Evolutionary conservation across 73 alveolate species (phyloP).

Genomic region (Blepharisma stoltei): DNA sequence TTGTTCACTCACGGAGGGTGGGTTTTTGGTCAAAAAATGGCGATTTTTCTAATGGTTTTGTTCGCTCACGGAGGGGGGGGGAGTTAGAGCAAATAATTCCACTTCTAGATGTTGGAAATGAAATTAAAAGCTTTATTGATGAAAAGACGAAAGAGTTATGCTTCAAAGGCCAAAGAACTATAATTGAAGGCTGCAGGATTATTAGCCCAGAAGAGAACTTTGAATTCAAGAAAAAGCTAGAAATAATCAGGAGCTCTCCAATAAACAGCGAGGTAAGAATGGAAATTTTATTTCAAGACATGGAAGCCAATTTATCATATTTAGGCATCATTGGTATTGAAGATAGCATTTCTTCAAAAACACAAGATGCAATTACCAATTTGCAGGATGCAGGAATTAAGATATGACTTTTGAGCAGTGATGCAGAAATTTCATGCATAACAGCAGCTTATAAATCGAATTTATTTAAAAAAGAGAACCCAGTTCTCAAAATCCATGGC

Average conservation of each 20-base stretch:
- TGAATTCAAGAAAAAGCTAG: background rate
- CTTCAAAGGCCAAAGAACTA: background rate
- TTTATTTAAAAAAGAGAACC: background rate
- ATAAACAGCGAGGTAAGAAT: background rate
- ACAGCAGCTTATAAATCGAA: background rate
- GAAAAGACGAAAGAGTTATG: background rate
- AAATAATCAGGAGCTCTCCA: background rate
- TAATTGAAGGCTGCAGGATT: background rate
- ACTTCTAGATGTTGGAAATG: background rate
- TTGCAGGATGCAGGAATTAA: conserved; percentile 16
- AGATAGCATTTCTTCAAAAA: background rate
- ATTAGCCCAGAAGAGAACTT: background rate
- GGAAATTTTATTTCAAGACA: background rate
- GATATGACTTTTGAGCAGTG: conserved; percentile 14
- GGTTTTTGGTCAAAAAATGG: no score
- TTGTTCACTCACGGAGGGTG: no score
- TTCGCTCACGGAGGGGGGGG: no score
- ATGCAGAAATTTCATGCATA: background rate
- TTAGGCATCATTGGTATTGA: conserved; percentile 14
- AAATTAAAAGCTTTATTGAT: background rate
- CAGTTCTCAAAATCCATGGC: background rate
- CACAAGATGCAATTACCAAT: background rate
- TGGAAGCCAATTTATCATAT: background rate
- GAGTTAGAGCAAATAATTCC: background rate
- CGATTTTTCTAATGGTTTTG: no score